Conservation (phyloP, 345 rosid species). For the Schrenkiella parvula region DNA sequence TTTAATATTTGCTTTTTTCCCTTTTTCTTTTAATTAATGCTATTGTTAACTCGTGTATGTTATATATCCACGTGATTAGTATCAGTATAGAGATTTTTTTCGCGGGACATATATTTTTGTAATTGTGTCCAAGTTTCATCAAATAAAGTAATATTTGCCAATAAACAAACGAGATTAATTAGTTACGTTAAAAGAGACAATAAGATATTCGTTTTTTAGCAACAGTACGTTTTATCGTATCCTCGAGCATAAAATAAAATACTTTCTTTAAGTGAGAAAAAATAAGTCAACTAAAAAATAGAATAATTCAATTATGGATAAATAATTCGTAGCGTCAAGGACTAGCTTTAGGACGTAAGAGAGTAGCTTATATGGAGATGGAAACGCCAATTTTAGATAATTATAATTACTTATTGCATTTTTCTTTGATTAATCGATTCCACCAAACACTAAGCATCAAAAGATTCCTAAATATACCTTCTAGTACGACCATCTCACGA, state of each 20-base stretch:
- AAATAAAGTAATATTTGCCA: not conserved
- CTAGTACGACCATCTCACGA: not conserved
- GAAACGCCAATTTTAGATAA: conserved; percentile 18
- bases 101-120: not conserved
- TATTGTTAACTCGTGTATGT: not conserved
- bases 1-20: not conserved
- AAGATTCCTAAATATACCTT: not conserved
- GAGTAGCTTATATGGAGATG: conserved; percentile 15
- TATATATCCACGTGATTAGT: conserved; percentile 27
- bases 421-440: conserved; percentile 25
- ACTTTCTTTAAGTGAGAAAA: not conserved
- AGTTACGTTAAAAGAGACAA: not conserved
- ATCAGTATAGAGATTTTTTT: conserved; percentile 10
- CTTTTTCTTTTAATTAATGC: not conserved
- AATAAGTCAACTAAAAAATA: conserved; percentile 24
- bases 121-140: not conserved
- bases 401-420: not conserved
- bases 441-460: conserved; percentile 29
- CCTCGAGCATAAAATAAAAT: conserved; percentile 8
- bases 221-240: conserved; percentile 22
- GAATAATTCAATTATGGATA: conserved; percentile 7
- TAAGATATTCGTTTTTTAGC: conserved; percentile 2
- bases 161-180: conserved; percentile 11
- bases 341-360: conserved; percentile 18
- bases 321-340: conserved; percentile 22